A percentile compares a stretch with the other conserved stretches of the same genome.
Evolutionary conservation across 2,329 filamentous ascomycete genomes (phyloP).

Genomic region (Myriosclerotinia curreyana): DNA sequence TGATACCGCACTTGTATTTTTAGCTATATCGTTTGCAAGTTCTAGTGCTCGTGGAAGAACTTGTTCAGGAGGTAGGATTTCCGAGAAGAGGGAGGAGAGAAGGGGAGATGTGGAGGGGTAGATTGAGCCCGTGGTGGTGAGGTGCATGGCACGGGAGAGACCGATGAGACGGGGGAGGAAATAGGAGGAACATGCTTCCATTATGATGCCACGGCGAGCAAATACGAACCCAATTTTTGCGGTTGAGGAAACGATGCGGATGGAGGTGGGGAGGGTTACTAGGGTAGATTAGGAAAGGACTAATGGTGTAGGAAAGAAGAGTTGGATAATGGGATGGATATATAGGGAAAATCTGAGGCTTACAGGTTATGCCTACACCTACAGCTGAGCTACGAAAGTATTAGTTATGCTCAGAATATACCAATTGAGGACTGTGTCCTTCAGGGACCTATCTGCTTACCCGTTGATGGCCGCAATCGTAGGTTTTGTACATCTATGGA

Average conservation of each 20-base stretch:
- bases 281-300: slow-evolving; percentile 30
- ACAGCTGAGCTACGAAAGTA: not conserved
- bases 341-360: not conserved
- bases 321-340: not conserved
- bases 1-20: slow-evolving; percentile 62
- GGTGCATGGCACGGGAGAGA: slow-evolving; percentile 58
- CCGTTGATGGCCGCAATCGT: slow-evolving; percentile 59
- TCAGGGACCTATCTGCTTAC: not conserved
- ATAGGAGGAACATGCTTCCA: slow-evolving; percentile 69
- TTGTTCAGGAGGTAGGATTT: slow-evolving; percentile 57
- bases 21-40: slow-evolving; percentile 63
- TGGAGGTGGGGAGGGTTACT: slow-evolving; percentile 55
- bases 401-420: not conserved
- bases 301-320: too few species aligned
- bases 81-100: slow-evolving; percentile 62
- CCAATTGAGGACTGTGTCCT: not conserved
- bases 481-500: slow-evolving; percentile 57
- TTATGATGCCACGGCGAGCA: slow-evolving; percentile 63
- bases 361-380: slow-evolving; percentile 14
- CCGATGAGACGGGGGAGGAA: slow-evolving; percentile 71
- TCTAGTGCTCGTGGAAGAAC: slow-evolving; percentile 64
- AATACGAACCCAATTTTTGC: slow-evolving; percentile 76
- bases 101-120: slow-evolving; percentile 52
- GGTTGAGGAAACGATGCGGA: slow-evolving; percentile 51
- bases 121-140: slow-evolving; percentile 64